Evolutionary conservation across 1,284 basidiomycete genomes (phyloP), one percentile per base, ranked within the genome.

Genomic region (Peniophora sp.): DNA sequence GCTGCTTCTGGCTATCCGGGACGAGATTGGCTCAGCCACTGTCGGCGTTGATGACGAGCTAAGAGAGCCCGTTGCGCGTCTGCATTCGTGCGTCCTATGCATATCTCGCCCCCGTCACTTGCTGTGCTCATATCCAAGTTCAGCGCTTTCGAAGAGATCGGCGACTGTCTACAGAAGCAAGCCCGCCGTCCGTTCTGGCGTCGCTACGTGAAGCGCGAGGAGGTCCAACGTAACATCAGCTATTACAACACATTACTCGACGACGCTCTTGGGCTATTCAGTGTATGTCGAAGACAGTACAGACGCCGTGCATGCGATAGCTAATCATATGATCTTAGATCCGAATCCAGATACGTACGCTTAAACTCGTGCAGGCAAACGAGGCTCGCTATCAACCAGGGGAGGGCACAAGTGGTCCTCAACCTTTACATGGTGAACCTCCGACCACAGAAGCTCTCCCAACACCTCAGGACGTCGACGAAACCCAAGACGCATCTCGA

Each of bases 121-220:
- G 16, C n/a, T 34, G n/a, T 34, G 25, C 27, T 53, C 22, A 52
- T 20, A 17, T 8, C 19, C 10, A 9, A 8, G n/a, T 20, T 11
- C 23, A 59, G 58, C 23, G 47, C 59, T 3, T 80, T 77, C 56
- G 57, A 60, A 8, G 39, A 71, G 45, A 77, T 88, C 2, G 68
- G 72, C 46, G 57, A 64, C 5, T 73, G 88, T 56, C 71, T 87
- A 17, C 60, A 74, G 52, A 81, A 79, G 55, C 81, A 86, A 55
- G 71, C 74, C 11, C 74, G 77, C 48, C 69, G 85, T 1, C 84
- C 87, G 0, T 91, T 90, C 68, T 64, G 91, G 55, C 89, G 88
- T 66, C 75, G 86, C 2, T 91, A 89, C 62, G 72, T 90, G 47
- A 83, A 83, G 62, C 76, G 86, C 35, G 83, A 88, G 35, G 85